These are phyloP conservation scores for Fragaria ananassa DNA, from an alignment of 306 rosid species.

Conservation along the genomic window DNA sequence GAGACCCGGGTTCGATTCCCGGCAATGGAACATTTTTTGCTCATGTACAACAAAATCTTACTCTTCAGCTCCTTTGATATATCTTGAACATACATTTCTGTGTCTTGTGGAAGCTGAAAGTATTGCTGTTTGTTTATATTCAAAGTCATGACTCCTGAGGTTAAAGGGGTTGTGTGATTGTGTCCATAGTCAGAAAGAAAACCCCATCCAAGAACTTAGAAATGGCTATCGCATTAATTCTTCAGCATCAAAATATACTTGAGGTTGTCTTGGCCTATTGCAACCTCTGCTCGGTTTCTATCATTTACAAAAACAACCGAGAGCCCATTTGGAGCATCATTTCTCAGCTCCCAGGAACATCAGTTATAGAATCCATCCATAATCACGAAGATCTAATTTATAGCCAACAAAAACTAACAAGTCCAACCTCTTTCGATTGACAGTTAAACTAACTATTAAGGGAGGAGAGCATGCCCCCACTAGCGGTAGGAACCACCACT, in stretches of 20 bases:
- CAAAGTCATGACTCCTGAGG: no score
- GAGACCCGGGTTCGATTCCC: constrained; percentile 99
- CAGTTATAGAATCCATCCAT: constrained; percentile 5
- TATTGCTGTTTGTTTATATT: no score
- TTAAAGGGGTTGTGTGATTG: not conserved
- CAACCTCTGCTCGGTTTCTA: constrained; percentile 5
- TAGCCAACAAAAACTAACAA: not conserved
- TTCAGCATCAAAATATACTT: not conserved
- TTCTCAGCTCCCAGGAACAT: not conserved
- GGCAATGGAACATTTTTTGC: constrained; percentile 45
- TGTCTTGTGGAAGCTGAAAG: no score
- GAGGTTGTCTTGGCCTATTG: constrained; percentile 1
- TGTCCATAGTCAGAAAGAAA: no score
- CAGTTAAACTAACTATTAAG: constrained; percentile 51
- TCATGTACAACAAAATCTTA: no score
- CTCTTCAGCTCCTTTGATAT: no score
- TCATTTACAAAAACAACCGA: constrained; percentile 38
- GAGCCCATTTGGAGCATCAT: constrained; percentile 14
- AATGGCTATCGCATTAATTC: not conserved
- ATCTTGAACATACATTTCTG: no score
- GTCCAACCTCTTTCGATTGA: not conserved
- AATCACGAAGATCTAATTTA: not conserved
- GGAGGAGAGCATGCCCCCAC: constrained; percentile 84
- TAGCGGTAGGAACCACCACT: constrained; percentile 71
- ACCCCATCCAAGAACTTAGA: not conserved